phyloP scores from a whole-genome alignment of 257 asterid genomes.

The Ballota nigra region DNA sequence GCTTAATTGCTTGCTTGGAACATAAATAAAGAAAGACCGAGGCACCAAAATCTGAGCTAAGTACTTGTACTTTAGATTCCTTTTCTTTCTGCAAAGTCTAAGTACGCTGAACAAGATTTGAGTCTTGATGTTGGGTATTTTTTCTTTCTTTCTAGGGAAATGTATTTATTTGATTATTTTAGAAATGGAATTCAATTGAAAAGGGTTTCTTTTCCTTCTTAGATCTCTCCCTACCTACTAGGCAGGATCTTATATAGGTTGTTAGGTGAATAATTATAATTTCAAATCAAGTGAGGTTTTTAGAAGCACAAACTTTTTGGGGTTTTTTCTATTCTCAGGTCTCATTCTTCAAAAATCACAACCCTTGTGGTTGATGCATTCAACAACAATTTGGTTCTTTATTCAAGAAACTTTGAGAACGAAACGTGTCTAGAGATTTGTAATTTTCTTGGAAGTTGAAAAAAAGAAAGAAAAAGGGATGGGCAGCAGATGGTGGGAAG shows the following conservation, averaged over 20 bases:
- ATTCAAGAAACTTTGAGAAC: conserved; percentile 25
- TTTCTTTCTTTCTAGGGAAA: too few species aligned
- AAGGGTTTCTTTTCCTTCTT: background rate
- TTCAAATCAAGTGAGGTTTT: too few species aligned
- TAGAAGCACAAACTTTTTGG: background rate
- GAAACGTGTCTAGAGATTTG: conserved; percentile 2
- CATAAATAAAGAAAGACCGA: background rate
- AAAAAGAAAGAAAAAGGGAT: conserved; percentile 5
- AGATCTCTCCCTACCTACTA: conserved; percentile 21
- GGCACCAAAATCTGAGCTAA: background rate
- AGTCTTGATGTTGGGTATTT: too few species aligned
- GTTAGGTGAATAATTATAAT: background rate
- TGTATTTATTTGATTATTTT: too few species aligned
- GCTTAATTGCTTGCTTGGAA: too few species aligned
- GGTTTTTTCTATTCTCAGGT: background rate
- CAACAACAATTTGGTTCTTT: conserved; percentile 30
- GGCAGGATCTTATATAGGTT: too few species aligned
- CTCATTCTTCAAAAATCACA: background rate
- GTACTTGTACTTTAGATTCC: background rate
- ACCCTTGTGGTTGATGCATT: background rate
- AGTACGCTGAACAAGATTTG: background rate
- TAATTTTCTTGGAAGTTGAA: conserved; percentile 23
- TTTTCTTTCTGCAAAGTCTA: background rate
- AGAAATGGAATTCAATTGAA: background rate
- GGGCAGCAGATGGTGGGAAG: conserved; percentile 67